Percentiles rank a stretch among this genome's conserved stretches.
Conservation (phyloP, 2,329 filamentous ascomycete genomes). For the Trichoderma semiorbis region DNA sequence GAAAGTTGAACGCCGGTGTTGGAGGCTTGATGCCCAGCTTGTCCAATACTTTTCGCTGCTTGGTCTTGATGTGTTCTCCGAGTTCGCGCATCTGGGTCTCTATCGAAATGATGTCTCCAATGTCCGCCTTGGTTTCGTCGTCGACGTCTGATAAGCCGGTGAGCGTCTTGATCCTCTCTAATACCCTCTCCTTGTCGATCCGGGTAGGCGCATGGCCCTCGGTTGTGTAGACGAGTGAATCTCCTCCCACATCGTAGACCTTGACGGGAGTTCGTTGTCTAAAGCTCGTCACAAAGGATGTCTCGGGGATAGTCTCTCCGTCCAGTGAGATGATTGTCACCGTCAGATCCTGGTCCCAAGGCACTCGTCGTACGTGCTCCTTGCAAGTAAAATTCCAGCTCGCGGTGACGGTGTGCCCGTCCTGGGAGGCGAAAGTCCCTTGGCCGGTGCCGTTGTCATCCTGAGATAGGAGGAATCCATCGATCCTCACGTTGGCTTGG, state of each 20-base stretch:
- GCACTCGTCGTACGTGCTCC: background rate
- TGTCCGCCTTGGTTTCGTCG: background rate
- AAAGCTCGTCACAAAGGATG: conserved; percentile 11
- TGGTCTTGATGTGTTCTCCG: background rate
- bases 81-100: conserved; percentile 8
- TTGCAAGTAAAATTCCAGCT: conserved; percentile 18
- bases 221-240: conserved; percentile 11
- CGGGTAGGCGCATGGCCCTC: background rate
- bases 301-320: conserved; percentile 7
- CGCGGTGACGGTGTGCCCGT: conserved; percentile 13
- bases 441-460: conserved; percentile 17
- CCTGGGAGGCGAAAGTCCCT: conserved; percentile 12
- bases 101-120: background rate
- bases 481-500: conserved; percentile 9
- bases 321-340: conserved; percentile 15
- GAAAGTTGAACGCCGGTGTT: background rate
- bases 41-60: conserved; percentile 7
- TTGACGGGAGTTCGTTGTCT: conserved; percentile 1
- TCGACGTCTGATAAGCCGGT: background rate
- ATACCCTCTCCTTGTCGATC: background rate
- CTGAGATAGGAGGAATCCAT: conserved; percentile 15
- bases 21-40: background rate
- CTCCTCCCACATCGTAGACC: conserved; percentile 10
- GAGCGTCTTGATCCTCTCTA: background rate
- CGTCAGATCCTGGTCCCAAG: conserved; percentile 12